Base-by-base conservation (phyloP, 2,329 filamentous ascomycete genomes). In the Malbranchea cinnamomea region DNA sequence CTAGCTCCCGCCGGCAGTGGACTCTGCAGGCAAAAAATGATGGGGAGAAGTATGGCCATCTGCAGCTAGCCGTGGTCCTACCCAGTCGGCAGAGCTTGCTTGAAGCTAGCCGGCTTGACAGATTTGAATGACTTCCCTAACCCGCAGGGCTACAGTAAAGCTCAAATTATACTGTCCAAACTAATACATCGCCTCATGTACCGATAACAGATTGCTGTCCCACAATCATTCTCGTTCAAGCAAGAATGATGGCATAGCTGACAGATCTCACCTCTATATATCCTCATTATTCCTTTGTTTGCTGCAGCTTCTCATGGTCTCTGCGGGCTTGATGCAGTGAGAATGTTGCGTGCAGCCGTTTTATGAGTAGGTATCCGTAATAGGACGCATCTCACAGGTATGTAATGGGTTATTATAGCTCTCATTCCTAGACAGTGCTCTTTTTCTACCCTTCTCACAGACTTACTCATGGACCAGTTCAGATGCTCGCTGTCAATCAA, bases 151-250 rank as follows among this genome's bases (percentile, higher is more conserved):
- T 39, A 34, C 30, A 42, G 48, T 52, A 47, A 40, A 39, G 47
- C 44, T 38, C 40, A 23, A 40, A 43, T 49, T 43, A 46, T 41
- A 31, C 32, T 20, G 39, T 36, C 31, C 37, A 36, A 40, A 35
- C 37, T 35, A 39, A 35, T 46, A 39, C 50, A 51, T 49, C 46
- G 46, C 36, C 38, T 33, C 35, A 34, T 37, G 34, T 42, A 34
- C 26, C 41, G 41, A 41, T 37, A 39, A 38, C 45, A 43, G 36
- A 41, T 42, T 36, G 36, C 37, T 36, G 51, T 52, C 48, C 37
- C 46, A 53, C 51, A 41, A 41, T 33, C 35, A 43, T 36, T 39
- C 34, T 37, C 38, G 41, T 41, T 41, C 38, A 36, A 41, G 31
- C 41, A 41, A 38, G 33, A 36, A 13, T 13, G 13, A 34, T 21